Evolutionary conservation across 129 eudicot genomes (phyloP).

Genomic region (Sambucus nigra): DNA sequence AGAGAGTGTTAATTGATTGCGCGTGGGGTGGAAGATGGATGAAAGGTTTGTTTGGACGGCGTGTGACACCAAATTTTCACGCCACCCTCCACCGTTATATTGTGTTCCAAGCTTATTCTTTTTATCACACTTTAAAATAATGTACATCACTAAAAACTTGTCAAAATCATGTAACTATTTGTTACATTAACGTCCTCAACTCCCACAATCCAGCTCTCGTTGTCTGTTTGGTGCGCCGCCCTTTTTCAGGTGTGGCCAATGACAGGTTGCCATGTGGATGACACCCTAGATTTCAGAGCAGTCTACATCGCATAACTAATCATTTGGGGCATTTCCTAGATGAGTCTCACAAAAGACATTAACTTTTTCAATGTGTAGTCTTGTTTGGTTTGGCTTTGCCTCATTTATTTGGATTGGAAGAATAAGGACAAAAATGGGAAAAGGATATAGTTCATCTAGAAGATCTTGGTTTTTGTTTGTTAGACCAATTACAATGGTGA

Average conservation of each 20-base stretch:
- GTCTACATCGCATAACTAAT: slow-evolving; percentile 25
- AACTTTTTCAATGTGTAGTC: neutral
- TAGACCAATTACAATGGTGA: too few relatives aligned
- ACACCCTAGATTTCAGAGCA: slow-evolving; percentile 10
- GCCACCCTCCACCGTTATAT: slow-evolving; percentile 62
- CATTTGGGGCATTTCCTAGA: slow-evolving; percentile 6
- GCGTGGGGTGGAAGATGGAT: slow-evolving; percentile 68
- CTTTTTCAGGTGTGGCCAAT: slow-evolving; percentile 15
- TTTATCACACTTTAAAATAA: too few relatives aligned
- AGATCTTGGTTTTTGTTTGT: too few relatives aligned
- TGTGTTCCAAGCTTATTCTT: slow-evolving; percentile 33
- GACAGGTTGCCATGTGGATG: slow-evolving; percentile 16
- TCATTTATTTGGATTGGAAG: neutral
- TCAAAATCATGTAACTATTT: too few relatives aligned
- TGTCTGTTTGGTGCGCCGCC: slow-evolving; percentile 53
- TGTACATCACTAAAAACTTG: too few relatives aligned
- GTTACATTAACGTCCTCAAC: slow-evolving; percentile 1
- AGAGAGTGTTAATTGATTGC: slow-evolving; percentile 28
- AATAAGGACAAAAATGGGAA: neutral
- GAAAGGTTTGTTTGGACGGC: slow-evolving; percentile 76
- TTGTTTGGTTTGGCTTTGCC: neutral
- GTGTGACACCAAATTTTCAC: slow-evolving; percentile 61
- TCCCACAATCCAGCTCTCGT: slow-evolving; percentile 17
- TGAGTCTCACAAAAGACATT: neutral
- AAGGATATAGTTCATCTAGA: too few relatives aligned